phyloP scores from a whole-genome alignment of 148 eudicot species.

The Simmondsia chinensis region DNA sequence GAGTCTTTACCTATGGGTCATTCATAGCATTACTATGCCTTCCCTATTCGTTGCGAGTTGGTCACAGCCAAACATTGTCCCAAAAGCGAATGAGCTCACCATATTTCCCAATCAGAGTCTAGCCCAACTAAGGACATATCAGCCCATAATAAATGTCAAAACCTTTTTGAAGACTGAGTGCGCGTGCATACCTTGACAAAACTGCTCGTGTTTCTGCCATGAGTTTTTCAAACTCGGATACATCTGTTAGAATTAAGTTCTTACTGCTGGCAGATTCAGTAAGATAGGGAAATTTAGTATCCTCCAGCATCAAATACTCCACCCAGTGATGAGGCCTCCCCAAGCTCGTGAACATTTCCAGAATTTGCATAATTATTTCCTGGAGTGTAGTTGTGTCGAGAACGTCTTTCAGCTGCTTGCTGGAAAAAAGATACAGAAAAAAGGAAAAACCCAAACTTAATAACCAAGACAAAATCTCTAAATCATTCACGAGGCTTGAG shows the following conservation, averaged over 20 bases:
- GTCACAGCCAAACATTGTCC: too few relatives aligned
- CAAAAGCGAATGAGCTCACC: too few relatives aligned
- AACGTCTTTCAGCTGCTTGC: conserved; percentile 75
- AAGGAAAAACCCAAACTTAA: background rate
- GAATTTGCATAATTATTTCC: conserved; percentile 56
- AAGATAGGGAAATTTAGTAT: conserved; percentile 29
- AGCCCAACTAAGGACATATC: background rate
- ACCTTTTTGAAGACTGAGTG: background rate
- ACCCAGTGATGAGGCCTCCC: conserved; percentile 74
- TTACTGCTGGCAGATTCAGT: conserved; percentile 31
- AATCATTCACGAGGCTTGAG: too few relatives aligned
- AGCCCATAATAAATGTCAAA: background rate
- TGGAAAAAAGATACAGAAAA: too few relatives aligned
- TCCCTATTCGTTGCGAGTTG: too few relatives aligned
- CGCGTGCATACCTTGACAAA: conserved; percentile 52
- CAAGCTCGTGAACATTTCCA: conserved; percentile 71
- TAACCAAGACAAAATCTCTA: background rate
- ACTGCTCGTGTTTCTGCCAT: conserved; percentile 71
- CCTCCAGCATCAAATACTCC: conserved; percentile 73
- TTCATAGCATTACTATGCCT: too few relatives aligned
- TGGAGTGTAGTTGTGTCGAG: conserved; percentile 45
- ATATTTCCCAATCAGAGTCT: background rate
- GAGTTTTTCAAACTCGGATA: conserved; percentile 64
- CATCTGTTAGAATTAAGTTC: conserved; percentile 17
- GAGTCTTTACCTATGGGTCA: too few relatives aligned